These are phyloP conservation scores for Rhodotorula babjevae DNA, from an alignment of 768 basidiomycete species.

Conservation along the genomic window DNA sequence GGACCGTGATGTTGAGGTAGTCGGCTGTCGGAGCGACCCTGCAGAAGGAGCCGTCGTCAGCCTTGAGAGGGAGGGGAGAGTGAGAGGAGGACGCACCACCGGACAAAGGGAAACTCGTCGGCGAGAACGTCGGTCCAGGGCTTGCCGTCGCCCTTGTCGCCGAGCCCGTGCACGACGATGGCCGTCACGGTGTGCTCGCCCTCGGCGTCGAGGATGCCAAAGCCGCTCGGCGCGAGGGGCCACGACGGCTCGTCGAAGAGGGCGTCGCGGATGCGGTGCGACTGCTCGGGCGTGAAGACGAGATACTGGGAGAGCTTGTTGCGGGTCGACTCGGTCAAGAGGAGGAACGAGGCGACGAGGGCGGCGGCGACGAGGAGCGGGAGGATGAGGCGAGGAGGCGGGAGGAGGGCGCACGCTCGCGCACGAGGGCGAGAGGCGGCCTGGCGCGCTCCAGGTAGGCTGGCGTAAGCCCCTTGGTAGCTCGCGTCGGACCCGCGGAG, in stretches of 20 bases:
- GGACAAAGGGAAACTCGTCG: slow-evolving; percentile 1
- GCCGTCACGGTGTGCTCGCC: slow-evolving; percentile 16
- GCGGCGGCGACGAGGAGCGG: neutral
- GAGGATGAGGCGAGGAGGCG: neutral
- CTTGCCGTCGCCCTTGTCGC: neutral
- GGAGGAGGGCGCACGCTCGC: neutral
- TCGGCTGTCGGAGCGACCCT: slow-evolving; percentile 24
- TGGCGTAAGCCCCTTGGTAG: neutral
- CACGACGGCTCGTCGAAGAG: neutral
- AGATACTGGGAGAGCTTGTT: neutral
- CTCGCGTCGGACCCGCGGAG: too few relatives aligned
- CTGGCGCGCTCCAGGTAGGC: neutral
- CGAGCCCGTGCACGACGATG: slow-evolving; percentile 20
- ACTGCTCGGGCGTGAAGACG: neutral
- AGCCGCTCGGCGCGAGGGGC: neutral
- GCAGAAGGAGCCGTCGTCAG: neutral
- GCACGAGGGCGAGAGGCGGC: neutral
- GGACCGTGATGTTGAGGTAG: slow-evolving; percentile 18
- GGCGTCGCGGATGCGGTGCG: neutral
- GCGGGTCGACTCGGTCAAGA: neutral
- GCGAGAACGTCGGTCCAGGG: slow-evolving; percentile 10
- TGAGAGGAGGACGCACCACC: slow-evolving; percentile 8
- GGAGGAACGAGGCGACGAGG: neutral
- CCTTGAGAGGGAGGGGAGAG: neutral
- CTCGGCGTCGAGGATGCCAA: neutral